Evolutionary conservation across 148 eudicot species (phyloP).

Genomic region (Nyssa sinensis): DNA sequence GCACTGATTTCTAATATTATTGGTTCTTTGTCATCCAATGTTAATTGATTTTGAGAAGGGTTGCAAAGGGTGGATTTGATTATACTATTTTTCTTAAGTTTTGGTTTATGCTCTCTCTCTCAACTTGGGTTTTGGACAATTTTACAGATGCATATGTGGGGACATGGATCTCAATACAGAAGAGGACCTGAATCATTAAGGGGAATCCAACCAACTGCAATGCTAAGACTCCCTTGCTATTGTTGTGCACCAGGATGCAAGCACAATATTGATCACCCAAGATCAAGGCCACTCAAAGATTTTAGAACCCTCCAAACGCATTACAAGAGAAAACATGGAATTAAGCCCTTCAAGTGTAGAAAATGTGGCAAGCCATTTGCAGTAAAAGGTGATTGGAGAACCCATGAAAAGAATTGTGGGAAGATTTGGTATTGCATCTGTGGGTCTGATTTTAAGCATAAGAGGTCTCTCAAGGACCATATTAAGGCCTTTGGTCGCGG

Average conservation of each 20-base stretch:
- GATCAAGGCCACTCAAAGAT: slow-evolving; percentile 54
- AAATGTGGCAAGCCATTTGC: slow-evolving; percentile 57
- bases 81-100: background rate
- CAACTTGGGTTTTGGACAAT: background rate
- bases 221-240: slow-evolving; percentile 58
- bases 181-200: slow-evolving; percentile 60
- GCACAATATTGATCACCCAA: slow-evolving; percentile 59
- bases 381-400: slow-evolving; percentile 66
- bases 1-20: no score
- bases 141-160: slow-evolving; percentile 68
- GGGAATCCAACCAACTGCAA: slow-evolving; percentile 54
- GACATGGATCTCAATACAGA: slow-evolving; percentile 64
- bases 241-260: slow-evolving; percentile 56
- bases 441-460: slow-evolving; percentile 66
- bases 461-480: slow-evolving; percentile 54
- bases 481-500: slow-evolving; percentile 43
- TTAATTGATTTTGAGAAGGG: background rate
- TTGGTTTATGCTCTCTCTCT: background rate
- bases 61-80: no score
- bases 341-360: slow-evolving; percentile 48
- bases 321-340: slow-evolving; percentile 62
- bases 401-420: slow-evolving; percentile 71
- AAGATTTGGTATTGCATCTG: slow-evolving; percentile 56
- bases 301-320: slow-evolving; percentile 63
- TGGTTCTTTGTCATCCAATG: background rate